Conservation (phyloP, 257 asterid genomes). For the Lycium ferocissimum region DNA sequence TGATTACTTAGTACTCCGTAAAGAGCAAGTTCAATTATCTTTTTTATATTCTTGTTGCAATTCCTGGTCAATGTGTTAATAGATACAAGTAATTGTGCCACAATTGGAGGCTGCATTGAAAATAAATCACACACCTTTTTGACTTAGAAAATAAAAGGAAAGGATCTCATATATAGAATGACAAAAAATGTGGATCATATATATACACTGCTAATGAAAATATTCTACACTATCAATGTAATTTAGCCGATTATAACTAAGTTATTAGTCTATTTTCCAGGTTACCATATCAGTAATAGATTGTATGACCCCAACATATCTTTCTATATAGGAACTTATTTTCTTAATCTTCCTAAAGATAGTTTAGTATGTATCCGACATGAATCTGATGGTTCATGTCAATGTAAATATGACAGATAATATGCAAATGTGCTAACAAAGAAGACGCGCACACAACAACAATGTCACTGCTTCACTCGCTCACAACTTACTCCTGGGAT, state of each 20-base stretch:
- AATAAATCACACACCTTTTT: background rate
- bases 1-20: background rate
- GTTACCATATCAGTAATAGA: too few species aligned
- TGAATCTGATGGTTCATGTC: background rate
- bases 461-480: constrained; percentile 39
- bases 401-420: constrained; percentile 36
- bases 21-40: background rate
- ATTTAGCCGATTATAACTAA: background rate
- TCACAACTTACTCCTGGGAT: constrained; percentile 53
- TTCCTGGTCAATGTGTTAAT: background rate
- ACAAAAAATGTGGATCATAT: background rate
- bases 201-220: too few species aligned
- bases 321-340: too few species aligned
- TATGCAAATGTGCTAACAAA: constrained; percentile 42
- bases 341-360: too few species aligned
- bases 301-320: too few species aligned
- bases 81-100: background rate
- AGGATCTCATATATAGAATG: background rate
- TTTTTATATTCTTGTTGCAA: background rate
- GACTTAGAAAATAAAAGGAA: background rate
- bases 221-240: background rate
- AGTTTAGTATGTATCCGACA: background rate
- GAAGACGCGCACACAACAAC: constrained; percentile 47
- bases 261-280: background rate
- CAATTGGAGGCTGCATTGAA: background rate